Percentiles rank a stretch among this genome's conserved stretches.
Evolutionary conservation across 1,284 basidiomycete species (phyloP).

Genomic region (Sporisorium graminicola): DNA sequence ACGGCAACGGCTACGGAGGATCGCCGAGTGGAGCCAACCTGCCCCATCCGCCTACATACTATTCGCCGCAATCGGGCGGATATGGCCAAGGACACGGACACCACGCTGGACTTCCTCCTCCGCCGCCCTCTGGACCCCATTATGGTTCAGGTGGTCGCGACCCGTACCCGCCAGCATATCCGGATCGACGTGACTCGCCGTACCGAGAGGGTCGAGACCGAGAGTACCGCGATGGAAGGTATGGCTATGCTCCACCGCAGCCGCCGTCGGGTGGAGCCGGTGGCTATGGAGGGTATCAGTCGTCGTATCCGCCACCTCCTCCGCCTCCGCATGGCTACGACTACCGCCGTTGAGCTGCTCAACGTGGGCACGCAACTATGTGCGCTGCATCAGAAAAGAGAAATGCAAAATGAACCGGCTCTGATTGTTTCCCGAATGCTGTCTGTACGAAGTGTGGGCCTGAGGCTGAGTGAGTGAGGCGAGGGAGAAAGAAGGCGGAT

Average conservation of each 20-base stretch:
- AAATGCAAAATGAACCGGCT: not conserved
- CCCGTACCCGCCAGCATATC: conserved; percentile 27
- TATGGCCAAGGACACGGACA: conserved; percentile 29
- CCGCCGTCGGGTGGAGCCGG: conserved; percentile 31
- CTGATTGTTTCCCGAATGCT: not conserved
- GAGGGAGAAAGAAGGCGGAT: not conserved
- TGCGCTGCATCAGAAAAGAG: not conserved
- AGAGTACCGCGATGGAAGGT: conserved; percentile 40
- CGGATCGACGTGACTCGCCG: conserved; percentile 39
- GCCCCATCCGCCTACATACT: conserved; percentile 30
- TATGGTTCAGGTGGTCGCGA: conserved; percentile 27
- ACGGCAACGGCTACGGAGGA: conserved; percentile 41
- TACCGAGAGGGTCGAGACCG: conserved; percentile 49
- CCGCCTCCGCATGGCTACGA: conserved; percentile 38
- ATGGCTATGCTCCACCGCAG: conserved; percentile 40
- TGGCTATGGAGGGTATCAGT: conserved; percentile 31
- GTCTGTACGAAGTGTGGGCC: not conserved
- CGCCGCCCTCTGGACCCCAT: conserved; percentile 20
- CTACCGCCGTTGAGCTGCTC: conserved; percentile 35
- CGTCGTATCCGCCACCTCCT: conserved; percentile 25
- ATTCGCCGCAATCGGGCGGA: conserved; percentile 20
- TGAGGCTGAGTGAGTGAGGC: not conserved
- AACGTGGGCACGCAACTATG: no score
- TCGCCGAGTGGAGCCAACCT: conserved; percentile 22
- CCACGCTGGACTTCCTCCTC: conserved; percentile 15